A percentile compares a stretch with the other conserved stretches of the same genome.
Conservation (phyloP, 768 basidiomycete species). For the Asterophora lycoperdoides region DNA sequence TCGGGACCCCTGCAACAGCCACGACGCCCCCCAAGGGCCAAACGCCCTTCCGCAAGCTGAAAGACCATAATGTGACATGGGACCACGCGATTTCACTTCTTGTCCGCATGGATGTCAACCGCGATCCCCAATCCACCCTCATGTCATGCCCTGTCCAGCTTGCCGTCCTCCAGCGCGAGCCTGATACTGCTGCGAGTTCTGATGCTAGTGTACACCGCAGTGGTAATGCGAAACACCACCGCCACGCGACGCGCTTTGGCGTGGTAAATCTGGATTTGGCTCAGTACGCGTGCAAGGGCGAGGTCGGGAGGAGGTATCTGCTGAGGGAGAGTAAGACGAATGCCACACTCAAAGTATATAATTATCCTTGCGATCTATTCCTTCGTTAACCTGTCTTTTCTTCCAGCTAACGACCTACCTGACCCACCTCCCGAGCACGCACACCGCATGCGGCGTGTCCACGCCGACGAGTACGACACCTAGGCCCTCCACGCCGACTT, state of each 20-base stretch:
- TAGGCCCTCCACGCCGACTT: no score
- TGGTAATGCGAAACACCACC: slow-evolving; percentile 35
- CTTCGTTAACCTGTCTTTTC: not conserved
- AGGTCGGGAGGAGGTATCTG: slow-evolving; percentile 61
- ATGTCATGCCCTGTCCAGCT: slow-evolving; percentile 62
- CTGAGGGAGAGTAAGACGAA: slow-evolving; percentile 74
- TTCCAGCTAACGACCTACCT: slow-evolving; percentile 51
- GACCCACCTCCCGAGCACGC: slow-evolving; percentile 29
- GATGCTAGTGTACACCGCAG: no score
- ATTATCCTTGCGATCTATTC: not conserved
- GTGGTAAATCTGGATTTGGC: slow-evolving; percentile 67
- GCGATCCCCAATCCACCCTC: slow-evolving; percentile 43
- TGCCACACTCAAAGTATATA: slow-evolving; percentile 63
- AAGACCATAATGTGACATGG: slow-evolving; percentile 65
- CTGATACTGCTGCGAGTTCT: slow-evolving; percentile 1
- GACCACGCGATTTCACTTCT: slow-evolving; percentile 51
- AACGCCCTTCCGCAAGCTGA: slow-evolving; percentile 55
- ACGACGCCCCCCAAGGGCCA: slow-evolving; percentile 38
- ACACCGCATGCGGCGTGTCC: no score
- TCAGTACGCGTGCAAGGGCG: slow-evolving; percentile 62
- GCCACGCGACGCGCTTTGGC: slow-evolving; percentile 45
- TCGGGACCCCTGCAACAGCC: no score
- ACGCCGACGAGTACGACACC: no score
- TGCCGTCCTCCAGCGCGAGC: slow-evolving; percentile 59
- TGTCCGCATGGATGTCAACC: slow-evolving; percentile 57